Conservation (phyloP, 2,329 filamentous ascomycete genomes). For the Trichoderma sp. region DNA sequence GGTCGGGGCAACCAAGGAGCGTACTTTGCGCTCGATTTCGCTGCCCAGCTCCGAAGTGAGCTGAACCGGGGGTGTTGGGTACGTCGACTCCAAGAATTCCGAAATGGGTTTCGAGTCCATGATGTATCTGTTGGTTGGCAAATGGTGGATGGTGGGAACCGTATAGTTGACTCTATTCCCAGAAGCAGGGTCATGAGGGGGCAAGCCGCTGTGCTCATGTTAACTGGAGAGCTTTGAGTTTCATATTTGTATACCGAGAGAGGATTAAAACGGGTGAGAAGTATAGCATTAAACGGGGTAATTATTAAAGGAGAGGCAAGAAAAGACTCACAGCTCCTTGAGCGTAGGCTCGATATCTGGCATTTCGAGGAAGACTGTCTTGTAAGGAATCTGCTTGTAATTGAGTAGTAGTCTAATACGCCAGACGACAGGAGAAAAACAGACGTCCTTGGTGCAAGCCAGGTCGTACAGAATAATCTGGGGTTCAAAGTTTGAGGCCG, state of each 20-base stretch:
- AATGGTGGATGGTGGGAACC: background rate
- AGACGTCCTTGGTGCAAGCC: background rate
- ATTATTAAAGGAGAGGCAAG: background rate
- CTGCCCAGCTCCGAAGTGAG: slow-evolving; percentile 5
- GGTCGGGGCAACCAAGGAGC: background rate
- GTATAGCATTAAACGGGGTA: background rate
- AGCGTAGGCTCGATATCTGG: slow-evolving; percentile 11
- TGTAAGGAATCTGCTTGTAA: background rate
- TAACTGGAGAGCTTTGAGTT: background rate
- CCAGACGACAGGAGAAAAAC: slow-evolving; percentile 8
- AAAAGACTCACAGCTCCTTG: background rate
- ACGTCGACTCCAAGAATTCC: background rate
- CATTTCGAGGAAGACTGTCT: slow-evolving; percentile 7
- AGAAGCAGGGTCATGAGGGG: background rate
- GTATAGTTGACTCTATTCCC: background rate
- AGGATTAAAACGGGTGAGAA: rapidly evolving
- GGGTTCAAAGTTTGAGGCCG: background rate
- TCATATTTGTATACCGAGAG: background rate
- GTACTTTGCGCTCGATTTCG: background rate
- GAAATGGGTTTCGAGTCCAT: slow-evolving; percentile 8
- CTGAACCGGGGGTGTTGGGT: background rate
- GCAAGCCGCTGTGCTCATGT: background rate
- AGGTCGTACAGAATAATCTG: slow-evolving; percentile 6
- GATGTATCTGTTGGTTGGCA: background rate
- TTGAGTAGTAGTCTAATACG: slow-evolving; percentile 9